A percentile compares a stretch with the other conserved stretches of the same genome.
These are phyloP conservation scores for Tricholoma sp. DNA, from an alignment of 768 basidiomycete species.

Conservation along the genomic window DNA sequence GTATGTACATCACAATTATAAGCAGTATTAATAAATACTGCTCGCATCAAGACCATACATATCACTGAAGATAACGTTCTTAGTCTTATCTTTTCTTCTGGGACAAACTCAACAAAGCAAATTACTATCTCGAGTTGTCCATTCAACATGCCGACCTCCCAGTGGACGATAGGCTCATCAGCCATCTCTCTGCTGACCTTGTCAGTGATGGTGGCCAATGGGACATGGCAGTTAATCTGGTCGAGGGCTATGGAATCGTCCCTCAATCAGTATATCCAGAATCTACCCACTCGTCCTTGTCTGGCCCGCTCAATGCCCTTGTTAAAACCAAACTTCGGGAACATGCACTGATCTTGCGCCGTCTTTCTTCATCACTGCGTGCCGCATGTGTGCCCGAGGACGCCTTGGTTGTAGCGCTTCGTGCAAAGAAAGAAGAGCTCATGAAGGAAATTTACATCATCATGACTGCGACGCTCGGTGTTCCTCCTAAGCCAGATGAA, in stretches of 20 bases:
- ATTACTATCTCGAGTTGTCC: slow-evolving; percentile 87
- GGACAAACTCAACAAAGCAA: slow-evolving; percentile 92
- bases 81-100: slow-evolving; percentile 93
- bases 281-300: slow-evolving; percentile 74
- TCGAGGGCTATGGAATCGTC: slow-evolving; percentile 77
- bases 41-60: no score
- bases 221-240: slow-evolving; percentile 75
- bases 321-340: slow-evolving; percentile 91
- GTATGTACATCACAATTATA: slow-evolving; percentile 22
- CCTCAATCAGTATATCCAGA: slow-evolving; percentile 84
- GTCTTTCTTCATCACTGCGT: slow-evolving; percentile 49
- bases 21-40: no score
- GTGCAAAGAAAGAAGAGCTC: slow-evolving; percentile 80
- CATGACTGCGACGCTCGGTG: slow-evolving; percentile 82
- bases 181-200: slow-evolving; percentile 68
- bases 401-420: slow-evolving; percentile 48
- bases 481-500: slow-evolving; percentile 70
- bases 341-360: slow-evolving; percentile 78
- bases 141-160: slow-evolving; percentile 78
- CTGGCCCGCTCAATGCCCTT: slow-evolving; percentile 67
- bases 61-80: neutral
- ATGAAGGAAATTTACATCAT: slow-evolving; percentile 82
- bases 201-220: slow-evolving; percentile 93
- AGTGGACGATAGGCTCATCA: slow-evolving; percentile 79
- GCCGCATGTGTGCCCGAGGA: slow-evolving; percentile 41